Evolutionary conservation across 129 eudicot species (phyloP), one percentile per base, ranked within the genome.

Genomic region (Daucus carota): DNA sequence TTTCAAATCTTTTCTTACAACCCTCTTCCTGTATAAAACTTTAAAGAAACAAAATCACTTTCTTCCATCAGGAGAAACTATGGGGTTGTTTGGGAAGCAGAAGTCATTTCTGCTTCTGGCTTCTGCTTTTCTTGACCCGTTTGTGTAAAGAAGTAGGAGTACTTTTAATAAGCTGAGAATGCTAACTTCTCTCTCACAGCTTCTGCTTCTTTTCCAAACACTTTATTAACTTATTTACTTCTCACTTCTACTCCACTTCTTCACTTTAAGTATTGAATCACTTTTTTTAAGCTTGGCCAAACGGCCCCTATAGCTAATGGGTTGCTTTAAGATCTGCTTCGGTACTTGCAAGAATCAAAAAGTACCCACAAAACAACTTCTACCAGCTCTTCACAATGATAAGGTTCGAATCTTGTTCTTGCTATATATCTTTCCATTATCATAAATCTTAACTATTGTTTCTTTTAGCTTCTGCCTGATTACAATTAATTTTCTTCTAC

Each of bases 291-390:
- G n/a, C n/a, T n/a, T n/a, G n/a, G n/a, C n/a, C n/a, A n/a, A n/a
- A n/a, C n/a, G n/a, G n/a, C n/a, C n/a, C n/a, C n/a, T n/a, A 20
- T 20, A 52, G 79, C 72, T 68, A 34, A 90, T 90, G 96, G 86
- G 89, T 22, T 90, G 88, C 75, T 85, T 89, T 76, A 66, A 79
- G 13, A 67, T 84, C 22, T 90, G 96, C 70, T 87, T 90, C 84
- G 76, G 80, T 65, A 24, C 68, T 60, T 70, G 74, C n/a, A 79
- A 77, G 34, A 74, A 76, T 85, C 74, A 16, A 8, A 84, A 81
- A 70, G 50, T n/a, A 71, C 26, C 74, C 73, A 38, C 72, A 14
- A 77, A 67, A 83, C 41, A 50, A 41, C 29, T 74, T 14, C 38
- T 73, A 34, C 24, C 73, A 4, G 34, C 80, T 70, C 46, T 81